Base-by-base conservation (phyloP, 2,329 filamentous ascomycete species). In the Aspergillus oerlinghausenensis region DNA sequence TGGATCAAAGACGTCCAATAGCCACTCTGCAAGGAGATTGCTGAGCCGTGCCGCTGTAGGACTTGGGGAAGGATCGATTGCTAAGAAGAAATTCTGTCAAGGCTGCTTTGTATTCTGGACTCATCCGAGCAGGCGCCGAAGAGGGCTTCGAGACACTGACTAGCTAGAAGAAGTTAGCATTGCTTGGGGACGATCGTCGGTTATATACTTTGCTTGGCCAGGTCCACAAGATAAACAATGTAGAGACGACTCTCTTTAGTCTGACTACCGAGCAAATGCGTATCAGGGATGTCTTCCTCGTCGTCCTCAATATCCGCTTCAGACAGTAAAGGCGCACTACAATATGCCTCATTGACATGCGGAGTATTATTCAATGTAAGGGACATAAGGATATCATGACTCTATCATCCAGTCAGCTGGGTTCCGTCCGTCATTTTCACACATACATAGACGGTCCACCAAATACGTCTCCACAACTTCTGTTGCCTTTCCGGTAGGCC, bases 271-370 rank as follows among this genome's bases (percentile, higher is more conserved):
- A 45, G 5, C 17, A 45, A 1, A 19, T 45, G 19, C 19, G 21
- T 9, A 45, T 23, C n/a, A 2, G 25, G 19, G 9, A 11, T 11
- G 42, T 14, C 42, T 1, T 45, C 42, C 21, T 45, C 21, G 19
- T 19, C 42, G n/a, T 45, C 26, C 10, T 55, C 43, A 35, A 55
- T 51, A 38, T 57, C 55, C 25, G 48, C 38, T 17, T 58, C 56
- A 7, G 35, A 48, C 10, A 58, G 4, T n/a, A 28, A 23, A 5
- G 23, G n/a, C 10, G 40, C 43, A 2, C 42, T 52, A 26, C 52
- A 58, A 49, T 58, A 58, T 8, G 42, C 56, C 8, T 58, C 52
- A 6, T 58, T 58, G 29, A 58, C 45, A 5, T 58, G 56, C 3
- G 56, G 56, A 50, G 47, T 58, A 3, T 50, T 25, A 17, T 49